Evolutionary conservation across 495 filamentous ascomycete genomes (phyloP).

Genomic region (Aspergillus heteromorphus): DNA sequence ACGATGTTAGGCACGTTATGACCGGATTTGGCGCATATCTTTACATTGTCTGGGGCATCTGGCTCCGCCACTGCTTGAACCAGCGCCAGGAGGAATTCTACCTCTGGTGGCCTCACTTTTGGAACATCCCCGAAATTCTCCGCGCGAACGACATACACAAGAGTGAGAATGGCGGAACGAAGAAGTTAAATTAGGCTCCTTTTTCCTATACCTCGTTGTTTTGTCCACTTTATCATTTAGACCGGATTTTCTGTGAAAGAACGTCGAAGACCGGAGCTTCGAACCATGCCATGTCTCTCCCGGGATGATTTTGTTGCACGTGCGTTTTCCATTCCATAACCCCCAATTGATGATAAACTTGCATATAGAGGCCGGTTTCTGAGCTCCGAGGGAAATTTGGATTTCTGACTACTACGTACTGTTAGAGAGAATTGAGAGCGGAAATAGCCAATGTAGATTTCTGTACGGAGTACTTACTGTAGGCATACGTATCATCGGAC

Average conservation of each 20-base stretch:
- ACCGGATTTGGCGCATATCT: constrained; percentile 69
- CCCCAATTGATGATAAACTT: too few species aligned
- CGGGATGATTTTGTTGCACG: background rate
- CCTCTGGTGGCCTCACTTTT: constrained; percentile 64
- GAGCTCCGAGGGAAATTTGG: background rate
- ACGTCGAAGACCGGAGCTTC: constrained; percentile 19
- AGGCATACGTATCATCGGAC: background rate
- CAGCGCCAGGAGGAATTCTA: constrained; percentile 69
- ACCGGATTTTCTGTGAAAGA: background rate
- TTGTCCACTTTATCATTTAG: constrained; percentile 5
- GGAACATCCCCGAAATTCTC: constrained; percentile 63
- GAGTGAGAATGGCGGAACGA: constrained; percentile 29
- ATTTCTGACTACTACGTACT: background rate
- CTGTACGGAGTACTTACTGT: too few species aligned
- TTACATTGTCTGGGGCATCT: constrained; percentile 83
- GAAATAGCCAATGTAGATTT: background rate
- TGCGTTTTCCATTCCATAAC: background rate
- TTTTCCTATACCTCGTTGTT: constrained; percentile 8
- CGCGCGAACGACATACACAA: constrained; percentile 18
- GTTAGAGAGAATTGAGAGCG: background rate
- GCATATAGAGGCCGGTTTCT: constrained; percentile 4
- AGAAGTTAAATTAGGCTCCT: constrained; percentile 36
- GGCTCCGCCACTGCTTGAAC: constrained; percentile 77
- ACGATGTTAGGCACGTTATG: constrained; percentile 54
- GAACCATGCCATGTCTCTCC: background rate